A percentile compares a stretch with the other conserved stretches of the same genome.
These are phyloP conservation scores for Colletotrichum ledebouriae DNA, from an alignment of 2,329 filamentous ascomycete genomes.

Conservation along the genomic window DNA sequence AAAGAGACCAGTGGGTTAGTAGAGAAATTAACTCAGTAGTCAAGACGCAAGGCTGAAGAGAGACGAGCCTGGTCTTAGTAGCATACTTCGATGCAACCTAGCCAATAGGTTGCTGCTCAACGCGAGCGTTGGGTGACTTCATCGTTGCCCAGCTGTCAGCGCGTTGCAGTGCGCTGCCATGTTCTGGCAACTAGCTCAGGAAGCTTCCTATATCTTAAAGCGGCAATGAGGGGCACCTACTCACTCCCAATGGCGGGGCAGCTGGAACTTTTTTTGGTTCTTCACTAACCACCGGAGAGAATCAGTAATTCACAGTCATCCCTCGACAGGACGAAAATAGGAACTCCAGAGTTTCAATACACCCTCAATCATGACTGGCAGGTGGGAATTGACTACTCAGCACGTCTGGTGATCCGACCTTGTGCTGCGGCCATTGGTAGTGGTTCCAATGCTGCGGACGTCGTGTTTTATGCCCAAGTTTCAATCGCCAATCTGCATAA, in stretches of 20 bases:
- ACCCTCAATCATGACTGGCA: slow-evolving; percentile 33
- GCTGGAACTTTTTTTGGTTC: slow-evolving; percentile 51
- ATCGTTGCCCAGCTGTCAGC: slow-evolving; percentile 34
- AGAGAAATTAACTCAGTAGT: neutral
- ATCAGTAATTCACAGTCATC: slow-evolving; percentile 21
- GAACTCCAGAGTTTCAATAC: slow-evolving; percentile 14
- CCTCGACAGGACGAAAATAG: slow-evolving; percentile 10
- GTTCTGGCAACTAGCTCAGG: slow-evolving; percentile 16
- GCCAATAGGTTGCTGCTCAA: slow-evolving; percentile 12
- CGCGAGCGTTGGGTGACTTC: slow-evolving; percentile 29
- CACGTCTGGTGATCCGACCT: slow-evolving; percentile 23
- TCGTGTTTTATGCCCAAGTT: slow-evolving; percentile 35
- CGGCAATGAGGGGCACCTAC: slow-evolving; percentile 71
- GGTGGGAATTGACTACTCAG: slow-evolving; percentile 31
- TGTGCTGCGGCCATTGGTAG: slow-evolving; percentile 23
- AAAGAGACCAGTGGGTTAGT: slow-evolving; percentile 5
- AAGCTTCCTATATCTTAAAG: slow-evolving; percentile 63
- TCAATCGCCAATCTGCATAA: slow-evolving; percentile 32
- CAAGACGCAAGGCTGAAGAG: slow-evolving; percentile 30
- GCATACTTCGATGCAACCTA: slow-evolving; percentile 16
- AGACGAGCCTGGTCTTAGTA: neutral
- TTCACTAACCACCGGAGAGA: slow-evolving; percentile 42
- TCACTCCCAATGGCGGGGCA: slow-evolving; percentile 68
- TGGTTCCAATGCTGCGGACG: slow-evolving; percentile 8
- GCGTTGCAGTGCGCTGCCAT: neutral